These are phyloP conservation scores for Plasmodium chabaudi DNA, from an alignment of 169 alveolate species.

Conservation along the genomic window DNA sequence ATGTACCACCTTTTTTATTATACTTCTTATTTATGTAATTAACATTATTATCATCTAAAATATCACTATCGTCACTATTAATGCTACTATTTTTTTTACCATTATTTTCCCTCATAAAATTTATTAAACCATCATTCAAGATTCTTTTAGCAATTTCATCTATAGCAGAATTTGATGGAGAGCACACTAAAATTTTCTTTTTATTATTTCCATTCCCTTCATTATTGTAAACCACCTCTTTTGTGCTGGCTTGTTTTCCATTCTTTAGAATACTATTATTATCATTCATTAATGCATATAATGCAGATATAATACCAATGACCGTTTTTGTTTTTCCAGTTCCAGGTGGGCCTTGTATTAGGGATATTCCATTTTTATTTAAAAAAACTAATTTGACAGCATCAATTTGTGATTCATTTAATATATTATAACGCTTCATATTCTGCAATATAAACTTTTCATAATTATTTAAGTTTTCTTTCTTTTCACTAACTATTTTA, in stretches of 20 bases:
- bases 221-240: slow-evolving; percentile 35
- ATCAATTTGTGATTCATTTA: slow-evolving; percentile 66
- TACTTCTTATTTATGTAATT: not conserved
- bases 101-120: slow-evolving; percentile 14
- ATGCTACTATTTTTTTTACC: not conserved
- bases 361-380: slow-evolving; percentile 79
- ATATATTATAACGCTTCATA: slow-evolving; percentile 23
- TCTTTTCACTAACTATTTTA: not conserved
- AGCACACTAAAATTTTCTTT: slow-evolving; percentile 94
- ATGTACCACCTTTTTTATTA: slow-evolving; percentile 4
- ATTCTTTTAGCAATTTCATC: slow-evolving; percentile 97
- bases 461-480: slow-evolving; percentile 3
- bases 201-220: slow-evolving; percentile 55
- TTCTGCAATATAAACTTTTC: slow-evolving; percentile 34
- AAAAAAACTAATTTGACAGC: slow-evolving; percentile 70
- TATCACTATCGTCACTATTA: slow-evolving; percentile 1
- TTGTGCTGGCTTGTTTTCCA: slow-evolving; percentile 20
- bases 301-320: slow-evolving; percentile 88
- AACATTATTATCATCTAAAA: not conserved
- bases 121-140: slow-evolving; percentile 67
- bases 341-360: slow-evolving; percentile 99
- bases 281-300: slow-evolving; percentile 23
- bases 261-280: slow-evolving; percentile 6
- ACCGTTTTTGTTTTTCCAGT: slow-evolving; percentile 98
- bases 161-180: slow-evolving; percentile 99